Conservation (phyloP, 202 grass and related monocot genomes). For the Setaria italica region DNA sequence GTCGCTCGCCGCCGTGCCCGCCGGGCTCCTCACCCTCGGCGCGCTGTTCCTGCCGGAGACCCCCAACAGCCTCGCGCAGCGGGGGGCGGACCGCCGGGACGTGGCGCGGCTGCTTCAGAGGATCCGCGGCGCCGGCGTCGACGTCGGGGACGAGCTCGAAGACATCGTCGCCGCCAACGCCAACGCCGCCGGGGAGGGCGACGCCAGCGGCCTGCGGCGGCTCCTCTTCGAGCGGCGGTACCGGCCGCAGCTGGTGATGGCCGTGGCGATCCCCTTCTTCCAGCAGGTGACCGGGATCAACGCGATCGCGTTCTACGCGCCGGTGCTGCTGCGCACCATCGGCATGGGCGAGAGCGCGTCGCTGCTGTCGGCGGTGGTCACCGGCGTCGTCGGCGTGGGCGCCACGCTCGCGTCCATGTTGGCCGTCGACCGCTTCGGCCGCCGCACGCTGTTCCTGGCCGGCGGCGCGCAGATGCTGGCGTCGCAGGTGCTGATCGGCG, state of each 20-base stretch:
- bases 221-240: slow-evolving; percentile 35
- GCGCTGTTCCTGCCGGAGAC: slow-evolving; percentile 72
- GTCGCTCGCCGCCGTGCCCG: slow-evolving; percentile 56
- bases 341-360: slow-evolving; percentile 64
- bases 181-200: neutral
- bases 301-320: slow-evolving; percentile 70
- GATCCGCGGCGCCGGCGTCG: slow-evolving; percentile 52
- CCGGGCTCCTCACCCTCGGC: slow-evolving; percentile 59
- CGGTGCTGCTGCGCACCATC: slow-evolving; percentile 62
- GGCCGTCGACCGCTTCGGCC: slow-evolving; percentile 56
- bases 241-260: slow-evolving; percentile 59
- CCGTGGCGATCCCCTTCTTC: slow-evolving; percentile 66
- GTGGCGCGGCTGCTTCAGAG: slow-evolving; percentile 52
- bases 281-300: slow-evolving; percentile 79
- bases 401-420: slow-evolving; percentile 53
- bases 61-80: slow-evolving; percentile 69
- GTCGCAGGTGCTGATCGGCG: slow-evolving; percentile 58
- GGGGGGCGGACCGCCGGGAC: slow-evolving; percentile 23
- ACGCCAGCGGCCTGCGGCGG: neutral
- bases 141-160: slow-evolving; percentile 57
- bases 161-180: slow-evolving; percentile 51
- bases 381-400: slow-evolving; percentile 44
- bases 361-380: slow-evolving; percentile 56
- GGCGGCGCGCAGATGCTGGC: slow-evolving; percentile 59
- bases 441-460: slow-evolving; percentile 50